phyloP scores from a whole-genome alignment of 257 asterid species.

The Nicotiana knightiana region DNA sequence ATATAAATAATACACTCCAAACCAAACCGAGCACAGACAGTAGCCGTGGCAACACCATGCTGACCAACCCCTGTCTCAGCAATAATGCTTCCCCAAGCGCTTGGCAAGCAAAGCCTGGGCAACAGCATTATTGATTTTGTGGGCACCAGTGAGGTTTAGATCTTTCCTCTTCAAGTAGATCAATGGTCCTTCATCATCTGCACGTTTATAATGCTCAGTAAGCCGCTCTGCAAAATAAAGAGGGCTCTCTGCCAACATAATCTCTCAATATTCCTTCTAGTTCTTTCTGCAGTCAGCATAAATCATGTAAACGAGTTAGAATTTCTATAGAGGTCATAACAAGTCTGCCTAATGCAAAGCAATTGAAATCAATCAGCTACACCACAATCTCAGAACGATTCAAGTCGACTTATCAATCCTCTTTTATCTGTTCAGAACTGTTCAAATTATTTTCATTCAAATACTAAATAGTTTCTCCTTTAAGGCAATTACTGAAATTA shows the following conservation, averaged over 20 bases:
- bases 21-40: constrained; percentile 92
- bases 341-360: neutral
- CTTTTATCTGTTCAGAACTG: neutral
- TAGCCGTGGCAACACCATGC: constrained; percentile 95
- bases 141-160: constrained; percentile 93
- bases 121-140: constrained; percentile 83
- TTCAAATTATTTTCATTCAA: neutral
- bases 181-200: constrained; percentile 79
- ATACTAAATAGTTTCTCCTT: neutral
- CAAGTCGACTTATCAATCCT: neutral
- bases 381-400: neutral
- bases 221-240: constrained; percentile 75
- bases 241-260: constrained; percentile 70
- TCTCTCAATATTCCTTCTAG: constrained; percentile 66
- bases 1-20: constrained; percentile 69
- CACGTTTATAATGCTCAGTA: constrained; percentile 63
- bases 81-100: constrained; percentile 76
- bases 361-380: neutral
- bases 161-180: constrained; percentile 86
- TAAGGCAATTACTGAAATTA: neutral
- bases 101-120: constrained; percentile 91
- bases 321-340: neutral
- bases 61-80: constrained; percentile 99
- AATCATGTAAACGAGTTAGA: neutral
- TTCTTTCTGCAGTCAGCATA: constrained; percentile 51